Evolutionary conservation across 2,329 filamentous ascomycete species (phyloP).

Genomic region (Elsinoe ampelina): DNA sequence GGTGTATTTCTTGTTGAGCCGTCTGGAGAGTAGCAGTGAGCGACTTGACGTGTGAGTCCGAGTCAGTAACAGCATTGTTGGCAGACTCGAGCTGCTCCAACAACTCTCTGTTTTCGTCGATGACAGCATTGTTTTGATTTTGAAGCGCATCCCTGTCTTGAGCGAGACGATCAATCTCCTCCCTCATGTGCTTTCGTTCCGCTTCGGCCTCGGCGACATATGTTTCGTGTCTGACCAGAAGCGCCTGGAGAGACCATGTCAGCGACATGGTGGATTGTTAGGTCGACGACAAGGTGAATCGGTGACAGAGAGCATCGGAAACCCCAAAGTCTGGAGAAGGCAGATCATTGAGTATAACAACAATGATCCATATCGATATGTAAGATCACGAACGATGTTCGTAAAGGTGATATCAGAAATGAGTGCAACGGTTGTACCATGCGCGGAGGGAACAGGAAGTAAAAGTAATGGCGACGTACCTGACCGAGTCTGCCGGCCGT

Average conservation of each 20-base stretch:
- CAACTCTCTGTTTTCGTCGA: constrained; percentile 73
- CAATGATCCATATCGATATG: constrained; percentile 15
- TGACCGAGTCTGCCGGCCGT: constrained; percentile 82
- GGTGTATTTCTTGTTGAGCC: constrained; percentile 67
- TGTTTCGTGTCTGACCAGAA: constrained; percentile 83
- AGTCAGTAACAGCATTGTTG: constrained; percentile 68
- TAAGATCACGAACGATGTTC: constrained; percentile 14
- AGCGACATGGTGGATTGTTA: constrained; percentile 44
- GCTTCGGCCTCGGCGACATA: constrained; percentile 89
- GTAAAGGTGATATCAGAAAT: constrained; percentile 14
- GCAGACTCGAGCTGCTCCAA: constrained; percentile 76
- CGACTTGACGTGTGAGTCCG: constrained; percentile 68
- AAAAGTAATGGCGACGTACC: constrained; percentile 45
- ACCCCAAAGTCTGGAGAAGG: constrained; percentile 3
- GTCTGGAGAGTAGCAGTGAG: constrained; percentile 68
- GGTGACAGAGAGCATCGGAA: constrained; percentile 6
- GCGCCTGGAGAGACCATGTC: constrained; percentile 69
- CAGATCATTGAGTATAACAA: constrained; percentile 15
- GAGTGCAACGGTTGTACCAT: constrained; percentile 4
- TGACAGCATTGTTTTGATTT: constrained; percentile 63
- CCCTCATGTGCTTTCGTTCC: constrained; percentile 64
- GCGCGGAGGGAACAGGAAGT: constrained; percentile 15
- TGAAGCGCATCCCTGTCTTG: constrained; percentile 60
- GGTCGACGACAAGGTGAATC: neutral
- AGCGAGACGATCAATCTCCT: constrained; percentile 68